Base-by-base conservation (phyloP, 2,329 filamentous ascomycete species). In the Chalaropsis thielavioides region DNA sequence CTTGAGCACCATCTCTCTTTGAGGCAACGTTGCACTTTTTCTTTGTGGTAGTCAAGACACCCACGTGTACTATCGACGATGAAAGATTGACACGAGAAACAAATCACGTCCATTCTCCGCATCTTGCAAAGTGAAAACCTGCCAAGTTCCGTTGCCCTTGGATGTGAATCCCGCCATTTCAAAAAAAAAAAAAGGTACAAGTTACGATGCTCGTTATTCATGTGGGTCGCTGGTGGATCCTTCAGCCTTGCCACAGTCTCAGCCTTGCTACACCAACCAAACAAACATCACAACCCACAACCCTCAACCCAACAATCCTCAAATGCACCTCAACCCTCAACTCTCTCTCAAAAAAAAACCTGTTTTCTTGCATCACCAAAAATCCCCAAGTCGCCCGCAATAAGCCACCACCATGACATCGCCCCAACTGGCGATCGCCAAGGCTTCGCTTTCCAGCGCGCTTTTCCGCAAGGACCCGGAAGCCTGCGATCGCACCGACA, bases 381-480 rank as follows among this genome's bases (percentile, higher is more conserved):
- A 56, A n/a, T n/a, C 24, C 19, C 19, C 1, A 27, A 24, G n/a
- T 22, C 13, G 10, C 40, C 40, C 13, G 24, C 56, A 27, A 40
- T 13, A 56, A 13, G 24, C n/a, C 17, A 22, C 43, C 44, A 27
- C 17, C 2, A 66, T 66, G 62, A 59, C 84, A 19, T 84, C 84
- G 56, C 85, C 87, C 70, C 83, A 89, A 73, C 75, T 92, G 67
- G 86, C 86, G 70, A 89, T 92, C 69, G 85, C 88, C 68, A 92
- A 90, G 76, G 88, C 89, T 49, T 83, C 87, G n/a, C 83, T 94
- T 69, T 83, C 85, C 6, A 88, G 87, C 31, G 81, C 84, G 10
- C 83, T 92, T 51, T 81, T 92, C 66, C 85, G 87, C 68, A 82
- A 86, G 49, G 89, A 92, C 72, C 87, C 88, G n/a, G 79, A 77